Percentiles rank a stretch among this genome's conserved stretches.
Conservation (phyloP, 768 basidiomycete species). For the Phanerochaete carnosa region DNA sequence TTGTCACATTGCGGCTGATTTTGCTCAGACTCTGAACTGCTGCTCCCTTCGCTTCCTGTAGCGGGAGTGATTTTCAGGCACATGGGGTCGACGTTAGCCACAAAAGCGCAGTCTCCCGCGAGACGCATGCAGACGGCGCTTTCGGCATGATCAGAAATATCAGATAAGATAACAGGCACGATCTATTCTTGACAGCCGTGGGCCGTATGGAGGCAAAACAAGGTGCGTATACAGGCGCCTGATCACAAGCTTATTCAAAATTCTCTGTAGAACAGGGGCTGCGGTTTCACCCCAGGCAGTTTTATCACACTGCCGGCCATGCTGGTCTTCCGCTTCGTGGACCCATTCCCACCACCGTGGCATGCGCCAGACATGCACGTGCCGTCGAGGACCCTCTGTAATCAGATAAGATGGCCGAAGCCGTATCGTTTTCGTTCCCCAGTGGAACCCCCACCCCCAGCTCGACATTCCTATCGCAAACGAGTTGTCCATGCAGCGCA, state of each 20-base stretch:
- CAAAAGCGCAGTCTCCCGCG: no score
- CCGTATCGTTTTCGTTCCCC: background rate
- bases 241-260: background rate
- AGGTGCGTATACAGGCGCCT: background rate
- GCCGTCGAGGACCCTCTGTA: background rate
- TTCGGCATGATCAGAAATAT: background rate
- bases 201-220: background rate
- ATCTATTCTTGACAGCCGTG: background rate
- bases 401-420: constrained; percentile 26
- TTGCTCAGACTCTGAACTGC: background rate
- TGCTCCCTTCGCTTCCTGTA: background rate
- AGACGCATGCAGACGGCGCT: background rate
- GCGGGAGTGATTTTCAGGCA: background rate
- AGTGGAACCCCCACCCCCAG: constrained; percentile 8
- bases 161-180: constrained; percentile 3
- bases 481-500: constrained; percentile 12
- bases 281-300: background rate
- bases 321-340: background rate
- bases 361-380: background rate
- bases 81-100: no score
- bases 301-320: background rate
- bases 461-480: background rate
- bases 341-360: constrained; percentile 10
- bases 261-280: background rate
- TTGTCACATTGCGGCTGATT: no score